phyloP scores from a whole-genome alignment of 805 yeast species.

The Hanseniaspora taiwanica region DNA sequence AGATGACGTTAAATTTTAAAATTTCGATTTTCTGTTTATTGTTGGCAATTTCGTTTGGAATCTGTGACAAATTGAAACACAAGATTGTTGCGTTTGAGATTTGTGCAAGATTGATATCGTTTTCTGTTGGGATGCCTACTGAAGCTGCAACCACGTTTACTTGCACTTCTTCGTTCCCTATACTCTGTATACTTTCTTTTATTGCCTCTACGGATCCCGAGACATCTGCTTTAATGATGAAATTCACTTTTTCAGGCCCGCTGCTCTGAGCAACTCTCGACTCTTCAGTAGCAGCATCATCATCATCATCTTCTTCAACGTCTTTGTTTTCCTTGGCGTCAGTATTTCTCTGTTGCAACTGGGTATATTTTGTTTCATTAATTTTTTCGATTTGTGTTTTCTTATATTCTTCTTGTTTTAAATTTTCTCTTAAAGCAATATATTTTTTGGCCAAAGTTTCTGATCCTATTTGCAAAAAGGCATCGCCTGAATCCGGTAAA shows the following conservation, averaged over 20 bases:
- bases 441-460: too few species aligned
- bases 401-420: slow-evolving; percentile 53
- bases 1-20: slow-evolving; percentile 64
- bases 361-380: slow-evolving; percentile 40
- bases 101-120: slow-evolving; percentile 54
- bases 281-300: slow-evolving; percentile 13
- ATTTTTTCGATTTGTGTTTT: slow-evolving; percentile 53
- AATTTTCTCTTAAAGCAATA: slow-evolving; percentile 57
- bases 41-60: slow-evolving; percentile 47
- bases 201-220: slow-evolving; percentile 94
- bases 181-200: slow-evolving; percentile 56
- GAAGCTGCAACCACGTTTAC: slow-evolving; percentile 57
- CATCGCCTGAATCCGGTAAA: slow-evolving; percentile 83
- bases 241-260: slow-evolving; percentile 31
- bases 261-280: slow-evolving; percentile 13
- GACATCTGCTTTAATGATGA: slow-evolving; percentile 81
- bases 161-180: slow-evolving; percentile 81
- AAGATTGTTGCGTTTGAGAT: slow-evolving; percentile 61
- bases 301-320: slow-evolving; percentile 19
- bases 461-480: too few species aligned
- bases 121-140: slow-evolving; percentile 65
- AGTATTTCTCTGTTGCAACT: slow-evolving; percentile 23
- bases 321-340: slow-evolving; percentile 32
- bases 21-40: slow-evolving; percentile 48
- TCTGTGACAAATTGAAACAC: slow-evolving; percentile 56